These are phyloP conservation scores for Tuber borchii DNA, from an alignment of 495 filamentous ascomycete species.

Conservation along the genomic window DNA sequence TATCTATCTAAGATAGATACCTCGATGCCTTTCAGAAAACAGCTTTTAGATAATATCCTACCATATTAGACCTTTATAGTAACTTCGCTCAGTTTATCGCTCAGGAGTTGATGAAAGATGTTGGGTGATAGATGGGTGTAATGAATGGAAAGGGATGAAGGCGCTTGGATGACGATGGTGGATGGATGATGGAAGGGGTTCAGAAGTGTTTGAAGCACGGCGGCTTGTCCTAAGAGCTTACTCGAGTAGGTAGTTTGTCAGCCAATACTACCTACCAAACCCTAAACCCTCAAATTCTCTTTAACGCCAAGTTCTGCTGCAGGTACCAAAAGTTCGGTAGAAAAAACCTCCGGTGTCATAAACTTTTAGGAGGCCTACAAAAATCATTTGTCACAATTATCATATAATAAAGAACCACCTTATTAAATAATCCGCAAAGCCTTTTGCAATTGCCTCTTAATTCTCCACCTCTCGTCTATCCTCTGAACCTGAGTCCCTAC, in stretches of 20 bases:
- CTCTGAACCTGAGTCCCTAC: neutral
- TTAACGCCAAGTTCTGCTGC: neutral
- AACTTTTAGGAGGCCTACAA: neutral
- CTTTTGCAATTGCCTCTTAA: neutral
- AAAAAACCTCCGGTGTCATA: neutral
- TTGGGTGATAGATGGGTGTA: slow-evolving; percentile 31
- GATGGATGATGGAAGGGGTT: slow-evolving; percentile 20
- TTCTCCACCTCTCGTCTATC: neutral
- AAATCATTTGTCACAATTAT: neutral
- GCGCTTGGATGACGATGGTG: slow-evolving; percentile 24
- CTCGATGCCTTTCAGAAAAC: slow-evolving; percentile 5
- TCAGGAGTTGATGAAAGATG: neutral
- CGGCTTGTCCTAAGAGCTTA: neutral
- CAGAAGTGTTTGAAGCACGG: slow-evolving; percentile 4
- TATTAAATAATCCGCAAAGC: neutral
- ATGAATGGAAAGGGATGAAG: slow-evolving; percentile 21
- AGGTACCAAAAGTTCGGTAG: neutral
- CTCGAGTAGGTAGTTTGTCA: neutral
- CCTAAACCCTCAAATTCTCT: neutral
- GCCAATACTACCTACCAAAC: neutral
- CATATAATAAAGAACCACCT: neutral
- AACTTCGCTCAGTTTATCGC: slow-evolving; percentile 11
- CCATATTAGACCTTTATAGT: slow-evolving; percentile 20
- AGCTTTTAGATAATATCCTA: slow-evolving; percentile 11
- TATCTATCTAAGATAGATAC: slow-evolving; percentile 19